Base-by-base conservation (phyloP, 352 stramenopile genomes). In the Phytophthora hibernalis region DNA sequence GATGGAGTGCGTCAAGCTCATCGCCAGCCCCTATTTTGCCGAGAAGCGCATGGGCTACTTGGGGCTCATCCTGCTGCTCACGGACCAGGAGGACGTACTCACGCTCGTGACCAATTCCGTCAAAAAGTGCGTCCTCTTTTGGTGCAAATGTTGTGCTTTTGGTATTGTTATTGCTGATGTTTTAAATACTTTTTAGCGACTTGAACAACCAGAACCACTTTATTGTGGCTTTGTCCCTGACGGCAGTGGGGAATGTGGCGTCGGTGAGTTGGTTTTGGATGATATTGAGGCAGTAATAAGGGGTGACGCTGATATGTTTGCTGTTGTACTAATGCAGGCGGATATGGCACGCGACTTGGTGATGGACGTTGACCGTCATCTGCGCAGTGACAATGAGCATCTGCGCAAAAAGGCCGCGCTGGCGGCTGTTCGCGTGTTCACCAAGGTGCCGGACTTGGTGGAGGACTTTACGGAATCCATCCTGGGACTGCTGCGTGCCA, bases 31-130 rank as follows among this genome's bases (percentile, higher is more conserved):
- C 26, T 95, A 98, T 74, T 99, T 99, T 74, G 91, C 92, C n/a
- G 98, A 99, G 77, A 99, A 99, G 77, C 89, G 98, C 63, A 99
- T 99, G 83, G 98, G 97, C 54, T 99, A 99, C 67, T 77, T 99
- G 33, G 90, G 90, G 0, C 91, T 99, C 61, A 98, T 99, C 72
- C 79, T 99, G 57, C 83, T 99, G 43, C 81, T 99, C 11, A 98
- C 95, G 11, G 98, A 99, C 83, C 91, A 99, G 71, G 95, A 98
- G 61, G 98, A 99, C 61, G 97, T 99, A n/a, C 86, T 99, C 42
- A 99, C 98, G 70, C 93, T 99, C 16, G 96, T 99, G 5, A 99
- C 98, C 10, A 99, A 99, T 85, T 99, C 97, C n/a, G 87, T 99
- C 50, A 99, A 99, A 77, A 98, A 98, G 85, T 93, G 61, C 47